Evolutionary conservation across 805 yeast genomes (phyloP).

Genomic region (Cyberlindnera lachancei): DNA sequence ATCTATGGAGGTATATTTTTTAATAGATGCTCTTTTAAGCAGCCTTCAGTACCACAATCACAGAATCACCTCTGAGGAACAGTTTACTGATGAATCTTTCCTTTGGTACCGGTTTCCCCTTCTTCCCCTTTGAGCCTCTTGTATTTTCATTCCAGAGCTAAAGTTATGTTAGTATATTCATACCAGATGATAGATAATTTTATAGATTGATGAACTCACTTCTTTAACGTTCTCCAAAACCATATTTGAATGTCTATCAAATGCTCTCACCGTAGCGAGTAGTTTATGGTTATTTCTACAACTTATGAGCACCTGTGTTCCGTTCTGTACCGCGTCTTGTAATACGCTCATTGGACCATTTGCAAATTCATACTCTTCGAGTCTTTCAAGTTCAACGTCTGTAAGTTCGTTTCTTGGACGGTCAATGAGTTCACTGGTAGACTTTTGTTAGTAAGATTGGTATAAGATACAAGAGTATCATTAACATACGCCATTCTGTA

Average conservation of each 20-base stretch:
- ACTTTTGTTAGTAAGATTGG: constrained; percentile 6
- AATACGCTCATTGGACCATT: constrained; percentile 89
- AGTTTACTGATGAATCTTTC: constrained; percentile 83
- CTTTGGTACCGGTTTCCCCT: constrained; percentile 54
- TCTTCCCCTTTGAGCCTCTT: constrained; percentile 59
- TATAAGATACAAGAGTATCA: background rate
- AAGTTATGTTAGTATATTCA: constrained; percentile 1
- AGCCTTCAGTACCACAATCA: constrained; percentile 67
- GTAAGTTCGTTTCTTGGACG: constrained; percentile 76
- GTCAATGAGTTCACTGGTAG: constrained; percentile 52
- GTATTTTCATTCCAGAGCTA: constrained; percentile 58
- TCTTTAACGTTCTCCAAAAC: constrained; percentile 89
- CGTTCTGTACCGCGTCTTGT: constrained; percentile 71
- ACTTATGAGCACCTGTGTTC: constrained; percentile 76
- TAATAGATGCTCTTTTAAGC: too few relatives aligned
- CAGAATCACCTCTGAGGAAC: constrained; percentile 94
- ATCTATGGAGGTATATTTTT: too few relatives aligned
- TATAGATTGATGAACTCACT: constrained; percentile 4
- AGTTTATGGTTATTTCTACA: constrained; percentile 91
- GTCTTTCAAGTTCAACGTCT: constrained; percentile 66
- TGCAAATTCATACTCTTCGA: constrained; percentile 84
- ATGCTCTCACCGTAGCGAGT: constrained; percentile 84
- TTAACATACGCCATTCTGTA: constrained; percentile 16
- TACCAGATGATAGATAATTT: background rate
- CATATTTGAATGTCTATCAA: constrained; percentile 94